Conservation (phyloP, 139 green algal genomes). For the Gonium pectorale region DNA sequence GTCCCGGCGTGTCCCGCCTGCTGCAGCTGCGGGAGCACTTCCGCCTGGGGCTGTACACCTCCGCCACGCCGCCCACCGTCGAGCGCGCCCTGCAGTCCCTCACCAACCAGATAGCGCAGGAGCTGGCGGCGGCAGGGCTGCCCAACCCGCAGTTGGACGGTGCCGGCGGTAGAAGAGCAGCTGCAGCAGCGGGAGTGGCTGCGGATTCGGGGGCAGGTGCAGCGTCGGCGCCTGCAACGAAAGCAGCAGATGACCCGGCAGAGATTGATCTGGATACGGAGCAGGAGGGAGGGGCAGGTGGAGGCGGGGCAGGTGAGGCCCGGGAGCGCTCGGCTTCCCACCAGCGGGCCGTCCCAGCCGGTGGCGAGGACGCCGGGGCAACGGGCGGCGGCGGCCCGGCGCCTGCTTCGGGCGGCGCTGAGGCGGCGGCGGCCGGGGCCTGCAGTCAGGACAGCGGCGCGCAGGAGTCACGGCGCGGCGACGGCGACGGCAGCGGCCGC, state of each 20-base stretch:
- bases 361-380: no score
- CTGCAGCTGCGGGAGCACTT: slow-evolving; percentile 41
- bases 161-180: no score
- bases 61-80: slow-evolving; percentile 53
- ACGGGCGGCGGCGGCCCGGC: no score
- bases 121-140: not conserved
- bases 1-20: slow-evolving; percentile 17
- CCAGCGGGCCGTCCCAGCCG: no score
- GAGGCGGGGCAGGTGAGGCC: no score
- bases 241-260: not conserved
- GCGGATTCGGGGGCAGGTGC: not conserved
- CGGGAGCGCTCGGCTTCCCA: no score
- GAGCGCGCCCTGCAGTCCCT: slow-evolving; percentile 25
- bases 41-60: slow-evolving; percentile 65
- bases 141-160: not conserved
- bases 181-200: not conserved
- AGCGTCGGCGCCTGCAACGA: not conserved
- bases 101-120: not conserved
- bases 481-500: not conserved
- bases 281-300: no score
- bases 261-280: no score
- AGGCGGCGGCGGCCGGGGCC: no score
- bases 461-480: not conserved
- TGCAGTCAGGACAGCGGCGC: no score
- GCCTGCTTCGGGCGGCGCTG: no score